phyloP scores from a whole-genome alignment of 2,329 filamentous ascomycete species.

The Simplicillium sp. region DNA sequence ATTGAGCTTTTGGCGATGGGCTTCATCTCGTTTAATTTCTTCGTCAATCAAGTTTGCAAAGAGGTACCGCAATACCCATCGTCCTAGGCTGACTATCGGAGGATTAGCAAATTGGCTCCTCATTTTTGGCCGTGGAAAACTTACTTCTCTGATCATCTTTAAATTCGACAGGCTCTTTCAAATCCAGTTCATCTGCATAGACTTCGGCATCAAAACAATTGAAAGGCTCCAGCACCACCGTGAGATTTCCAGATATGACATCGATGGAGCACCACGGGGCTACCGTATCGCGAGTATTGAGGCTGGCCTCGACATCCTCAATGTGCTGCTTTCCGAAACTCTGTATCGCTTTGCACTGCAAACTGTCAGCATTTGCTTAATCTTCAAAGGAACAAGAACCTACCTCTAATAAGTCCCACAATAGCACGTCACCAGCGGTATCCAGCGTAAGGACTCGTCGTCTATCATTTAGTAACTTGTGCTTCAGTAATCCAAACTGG shows the following conservation, averaged over 20 bases:
- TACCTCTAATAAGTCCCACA: conserved; percentile 90
- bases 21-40: conserved; percentile 74
- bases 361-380: conserved; percentile 6
- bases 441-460: conserved; percentile 84
- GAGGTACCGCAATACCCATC: conserved; percentile 89
- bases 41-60: conserved; percentile 86
- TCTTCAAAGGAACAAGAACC: conserved; percentile 9
- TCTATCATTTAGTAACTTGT: conserved; percentile 83
- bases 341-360: conserved; percentile 72
- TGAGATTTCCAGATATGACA: conserved; percentile 82
- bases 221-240: conserved; percentile 84
- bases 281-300: conserved; percentile 83
- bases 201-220: conserved; percentile 97
- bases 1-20: conserved; percentile 60
- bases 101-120: conserved; percentile 11
- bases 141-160: conserved; percentile 87
- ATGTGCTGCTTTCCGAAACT: conserved; percentile 93
- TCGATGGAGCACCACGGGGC: conserved; percentile 96
- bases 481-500: conserved; percentile 90
- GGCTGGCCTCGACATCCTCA: conserved; percentile 78
- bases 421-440: conserved; percentile 84
- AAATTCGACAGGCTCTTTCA: conserved; percentile 70
- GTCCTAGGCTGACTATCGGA: conserved; percentile 77
- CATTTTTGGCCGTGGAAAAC: conserved; percentile 16
- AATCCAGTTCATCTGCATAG: conserved; percentile 80